A percentile compares a stretch with the other conserved stretches of the same genome.
Evolutionary conservation across 176 grass and related monocot genomes (phyloP).

Genomic region (Thalia dealbata): DNA sequence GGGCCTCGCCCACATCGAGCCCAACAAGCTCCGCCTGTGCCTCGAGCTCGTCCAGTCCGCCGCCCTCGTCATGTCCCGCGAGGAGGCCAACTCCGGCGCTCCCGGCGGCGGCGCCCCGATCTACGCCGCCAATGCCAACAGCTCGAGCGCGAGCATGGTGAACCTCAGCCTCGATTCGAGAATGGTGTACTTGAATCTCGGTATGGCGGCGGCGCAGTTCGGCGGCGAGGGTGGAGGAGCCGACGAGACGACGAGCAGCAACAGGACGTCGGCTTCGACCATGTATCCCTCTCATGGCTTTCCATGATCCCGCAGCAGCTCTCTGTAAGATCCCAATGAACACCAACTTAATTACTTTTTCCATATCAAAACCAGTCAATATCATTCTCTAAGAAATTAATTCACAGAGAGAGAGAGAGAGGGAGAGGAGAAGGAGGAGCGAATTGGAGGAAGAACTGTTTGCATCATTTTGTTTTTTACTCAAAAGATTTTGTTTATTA

Average conservation of each 20-base stretch:
- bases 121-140: conserved; percentile 35
- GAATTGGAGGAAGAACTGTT: not conserved
- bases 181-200: conserved; percentile 91
- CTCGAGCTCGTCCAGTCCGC: conserved; percentile 96
- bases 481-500: not conserved
- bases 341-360: conserved; percentile 12
- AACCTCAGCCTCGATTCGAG: conserved; percentile 91
- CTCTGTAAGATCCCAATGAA: conserved; percentile 59
- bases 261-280: conserved; percentile 37
- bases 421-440: not conserved
- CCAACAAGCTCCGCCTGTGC: conserved; percentile 94
- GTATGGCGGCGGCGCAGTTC: conserved; percentile 89
- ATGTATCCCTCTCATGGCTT: conserved; percentile 83
- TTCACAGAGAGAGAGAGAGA: not conserved
- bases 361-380: conserved; percentile 28
- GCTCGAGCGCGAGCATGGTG: conserved; percentile 57
- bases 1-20: conserved; percentile 83
- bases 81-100: conserved; percentile 52
- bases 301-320: conserved; percentile 63
- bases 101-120: not conserved
- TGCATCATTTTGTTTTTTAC: too few relatives aligned
- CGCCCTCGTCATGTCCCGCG: conserved; percentile 84
- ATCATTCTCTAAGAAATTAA: not conserved
- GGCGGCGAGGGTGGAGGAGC: conserved; percentile 41
- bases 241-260: conserved; percentile 43